Evolutionary conservation across 495 filamentous ascomycete species (phyloP).

Genomic region (Tuber borchii): DNA sequence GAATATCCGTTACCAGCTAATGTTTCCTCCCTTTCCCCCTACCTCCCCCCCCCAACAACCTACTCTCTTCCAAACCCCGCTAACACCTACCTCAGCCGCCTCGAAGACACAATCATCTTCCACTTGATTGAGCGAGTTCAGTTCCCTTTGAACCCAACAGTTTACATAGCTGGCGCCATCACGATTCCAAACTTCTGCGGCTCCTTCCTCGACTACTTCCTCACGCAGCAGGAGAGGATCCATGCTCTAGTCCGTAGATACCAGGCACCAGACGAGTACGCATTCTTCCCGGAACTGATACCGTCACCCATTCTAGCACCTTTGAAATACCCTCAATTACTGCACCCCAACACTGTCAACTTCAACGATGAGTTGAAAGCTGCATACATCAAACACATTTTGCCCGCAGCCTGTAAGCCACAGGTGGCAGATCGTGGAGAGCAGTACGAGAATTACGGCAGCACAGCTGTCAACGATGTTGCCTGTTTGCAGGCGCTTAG

Average conservation of each 20-base stretch:
- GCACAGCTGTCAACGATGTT: conserved; percentile 85
- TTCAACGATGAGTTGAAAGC: conserved; percentile 81
- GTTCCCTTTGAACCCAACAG: conserved; percentile 84
- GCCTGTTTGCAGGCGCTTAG: conserved; percentile 84
- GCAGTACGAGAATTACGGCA: conserved; percentile 90
- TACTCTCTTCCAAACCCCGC: conserved; percentile 7
- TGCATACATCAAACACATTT: conserved; percentile 73
- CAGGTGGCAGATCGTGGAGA: conserved; percentile 65
- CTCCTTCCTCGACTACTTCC: conserved; percentile 89
- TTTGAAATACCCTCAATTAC: conserved; percentile 81
- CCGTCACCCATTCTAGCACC: conserved; percentile 75
- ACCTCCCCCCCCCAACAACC: conserved; percentile 6
- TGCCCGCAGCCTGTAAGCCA: conserved; percentile 74
- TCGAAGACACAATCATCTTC: conserved; percentile 98
- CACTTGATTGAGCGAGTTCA: conserved; percentile 97
- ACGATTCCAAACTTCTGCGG: conserved; percentile 59
- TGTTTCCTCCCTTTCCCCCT: conserved; percentile 50
- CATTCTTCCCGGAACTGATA: conserved; percentile 84
- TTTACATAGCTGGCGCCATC: conserved; percentile 77
- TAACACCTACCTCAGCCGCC: conserved; percentile 54
- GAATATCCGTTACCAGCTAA: conserved; percentile 92
- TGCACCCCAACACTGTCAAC: conserved; percentile 89
- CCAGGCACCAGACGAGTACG: conserved; percentile 93
- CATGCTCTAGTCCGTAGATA: conserved; percentile 94
- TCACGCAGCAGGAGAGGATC: conserved; percentile 78